Percentiles rank a stretch among this genome's conserved stretches.
phyloP scores from a whole-genome alignment of 1,284 basidiomycete genomes.

The Moesziomyces aphidis region DNA sequence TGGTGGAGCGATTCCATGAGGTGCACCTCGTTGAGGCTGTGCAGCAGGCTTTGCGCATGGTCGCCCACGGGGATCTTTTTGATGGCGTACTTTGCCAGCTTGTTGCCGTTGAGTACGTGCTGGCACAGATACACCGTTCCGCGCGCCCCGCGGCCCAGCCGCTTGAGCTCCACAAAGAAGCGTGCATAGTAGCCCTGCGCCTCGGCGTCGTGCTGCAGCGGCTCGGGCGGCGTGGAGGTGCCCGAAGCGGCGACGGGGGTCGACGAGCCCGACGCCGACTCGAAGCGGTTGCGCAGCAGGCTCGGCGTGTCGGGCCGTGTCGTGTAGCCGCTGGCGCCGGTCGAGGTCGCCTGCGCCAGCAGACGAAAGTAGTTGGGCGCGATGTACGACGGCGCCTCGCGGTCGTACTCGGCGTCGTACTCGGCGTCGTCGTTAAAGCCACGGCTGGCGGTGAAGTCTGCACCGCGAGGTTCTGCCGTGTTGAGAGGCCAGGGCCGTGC shows the following conservation, averaged over 20 bases:
- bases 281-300: slow-evolving; percentile 21
- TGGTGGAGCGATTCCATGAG: slow-evolving; percentile 87
- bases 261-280: slow-evolving; percentile 23
- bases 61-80: slow-evolving; percentile 95
- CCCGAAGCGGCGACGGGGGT: slow-evolving; percentile 17
- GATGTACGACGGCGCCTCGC: slow-evolving; percentile 22
- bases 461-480: background rate
- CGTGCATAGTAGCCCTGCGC: slow-evolving; percentile 72
- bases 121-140: slow-evolving; percentile 87
- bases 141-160: slow-evolving; percentile 90
- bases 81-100: slow-evolving; percentile 79
- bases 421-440: background rate
- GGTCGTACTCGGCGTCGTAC: slow-evolving; percentile 6
- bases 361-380: slow-evolving; percentile 61
- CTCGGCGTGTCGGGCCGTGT: slow-evolving; percentile 9
- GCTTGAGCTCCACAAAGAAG: slow-evolving; percentile 87
- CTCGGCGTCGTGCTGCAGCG: slow-evolving; percentile 42
- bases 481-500: slow-evolving; percentile 30
- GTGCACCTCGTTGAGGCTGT: slow-evolving; percentile 73
- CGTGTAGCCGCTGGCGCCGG: background rate
- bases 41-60: slow-evolving; percentile 46
- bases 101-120: slow-evolving; percentile 84
- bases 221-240: slow-evolving; percentile 21
- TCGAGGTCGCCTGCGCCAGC: slow-evolving; percentile 39
- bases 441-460: background rate